Evolutionary conservation across 768 basidiomycete genomes (phyloP), one percentile per base, ranked within the genome.

Genomic region (Cyathus striatus): DNA sequence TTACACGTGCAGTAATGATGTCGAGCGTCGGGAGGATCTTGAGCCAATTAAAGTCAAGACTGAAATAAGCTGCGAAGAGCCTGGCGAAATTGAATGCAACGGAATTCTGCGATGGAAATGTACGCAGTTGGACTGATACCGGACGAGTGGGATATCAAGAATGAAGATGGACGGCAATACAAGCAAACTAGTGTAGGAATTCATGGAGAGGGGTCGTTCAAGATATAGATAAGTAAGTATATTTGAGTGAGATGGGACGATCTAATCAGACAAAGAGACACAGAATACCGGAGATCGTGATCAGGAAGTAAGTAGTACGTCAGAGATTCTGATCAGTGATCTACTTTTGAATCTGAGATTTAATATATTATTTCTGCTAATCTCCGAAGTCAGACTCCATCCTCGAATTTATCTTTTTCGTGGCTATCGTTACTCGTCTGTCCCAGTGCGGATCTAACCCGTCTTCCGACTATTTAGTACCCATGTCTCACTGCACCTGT

Each of bases 371-470:
- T 30, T 9, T 30, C 27, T 9, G 7, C 27, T n/a, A 30, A 30
- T 9, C 27, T 7, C 7, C 7, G 9, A 7, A 30, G 9, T 30
- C n/a, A n/a, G n/a, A 30, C 27, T n/a, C 27, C 9, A 9, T 30
- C 27, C 27, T n/a, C 27, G n/a, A n/a, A n/a, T n/a, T n/a, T n/a
- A n/a, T n/a, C n/a, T n/a, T n/a, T n/a, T n/a, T n/a, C n/a, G n/a
- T n/a, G n/a, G n/a, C n/a, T n/a, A n/a, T n/a, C n/a, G n/a, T n/a
- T 50, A 40, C 32, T 43, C 37, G 38, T 45, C 41, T 44, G 43
- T 39, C 44, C 36, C 46, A 45, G 51, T 46, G 48, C 60, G 60
- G 60, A 62, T 62, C 60, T 62, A 55, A 62, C 60, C 60, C 60
- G 60, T 52, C 34, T n/a, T 30, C 27, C 27, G 7, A n/a, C 27